Evolutionary conservation across 2,329 filamentous ascomycete species (phyloP).

Genomic region (Pyrenochaeta sp.): DNA sequence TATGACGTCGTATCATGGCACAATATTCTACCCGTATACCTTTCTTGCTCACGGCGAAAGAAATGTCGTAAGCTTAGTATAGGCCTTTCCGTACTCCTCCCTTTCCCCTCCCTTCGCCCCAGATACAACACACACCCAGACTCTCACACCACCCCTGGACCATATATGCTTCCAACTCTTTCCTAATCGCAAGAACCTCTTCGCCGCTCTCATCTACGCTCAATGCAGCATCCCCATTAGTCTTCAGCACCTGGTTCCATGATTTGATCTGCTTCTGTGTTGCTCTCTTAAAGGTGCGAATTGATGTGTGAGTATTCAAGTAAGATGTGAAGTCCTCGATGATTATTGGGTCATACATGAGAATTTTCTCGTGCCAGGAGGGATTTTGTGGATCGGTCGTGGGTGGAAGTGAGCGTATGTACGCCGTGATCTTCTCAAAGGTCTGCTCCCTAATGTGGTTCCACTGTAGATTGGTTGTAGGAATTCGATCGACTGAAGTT

Average conservation of each 20-base stretch:
- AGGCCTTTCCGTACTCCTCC: constrained; percentile 29
- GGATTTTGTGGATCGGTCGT: constrained; percentile 52
- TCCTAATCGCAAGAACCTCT: constrained; percentile 33
- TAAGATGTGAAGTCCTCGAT: constrained; percentile 85
- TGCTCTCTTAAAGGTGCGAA: constrained; percentile 34
- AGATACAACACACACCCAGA: constrained; percentile 84
- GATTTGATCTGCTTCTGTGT: constrained; percentile 41
- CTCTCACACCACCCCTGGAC: constrained; percentile 92
- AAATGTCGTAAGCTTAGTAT: constrained; percentile 18
- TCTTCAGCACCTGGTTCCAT: constrained; percentile 35
- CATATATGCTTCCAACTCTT: constrained; percentile 55
- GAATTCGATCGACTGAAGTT: constrained; percentile 23
- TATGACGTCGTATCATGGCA: no score
- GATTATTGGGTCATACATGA: constrained; percentile 90
- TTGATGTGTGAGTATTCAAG: constrained; percentile 67
- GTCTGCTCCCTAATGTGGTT: constrained; percentile 46
- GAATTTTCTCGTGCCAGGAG: constrained; percentile 91
- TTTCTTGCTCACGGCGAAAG: no score
- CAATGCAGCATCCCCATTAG: constrained; percentile 16
- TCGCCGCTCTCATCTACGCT: constrained; percentile 18
- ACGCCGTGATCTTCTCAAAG: constrained; percentile 58
- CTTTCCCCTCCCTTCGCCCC: constrained; percentile 61
- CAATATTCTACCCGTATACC: no score
- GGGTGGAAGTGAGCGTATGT: constrained; percentile 56
- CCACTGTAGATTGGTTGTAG: constrained; percentile 39